A percentile compares a stretch with the other conserved stretches of the same genome.
Conservation (phyloP, 768 basidiomycete species). For the Lyophyllum semitale region DNA sequence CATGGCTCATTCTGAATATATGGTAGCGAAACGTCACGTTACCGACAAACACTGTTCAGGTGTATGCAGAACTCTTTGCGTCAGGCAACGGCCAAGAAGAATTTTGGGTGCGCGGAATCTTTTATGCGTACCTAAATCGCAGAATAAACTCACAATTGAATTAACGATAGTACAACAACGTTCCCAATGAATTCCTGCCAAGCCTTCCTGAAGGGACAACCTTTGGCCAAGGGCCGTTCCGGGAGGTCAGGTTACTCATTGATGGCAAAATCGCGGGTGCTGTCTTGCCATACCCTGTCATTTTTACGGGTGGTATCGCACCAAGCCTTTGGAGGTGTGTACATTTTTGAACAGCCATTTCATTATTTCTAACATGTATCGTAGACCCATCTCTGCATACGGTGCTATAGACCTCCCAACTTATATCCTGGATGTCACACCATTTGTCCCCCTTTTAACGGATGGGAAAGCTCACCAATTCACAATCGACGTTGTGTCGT, state of each 20-base stretch:
- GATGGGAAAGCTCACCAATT: conserved; percentile 72
- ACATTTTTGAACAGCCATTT: neutral
- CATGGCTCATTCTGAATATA: neutral
- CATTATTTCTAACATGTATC: neutral
- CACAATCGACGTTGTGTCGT: conserved; percentile 72
- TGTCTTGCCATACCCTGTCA: conserved; percentile 55
- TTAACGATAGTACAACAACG: conserved; percentile 61
- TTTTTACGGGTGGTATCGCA: conserved; percentile 77
- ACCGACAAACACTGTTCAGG: conserved; percentile 66
- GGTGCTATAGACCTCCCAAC: conserved; percentile 78
- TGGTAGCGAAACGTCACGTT: conserved; percentile 65
- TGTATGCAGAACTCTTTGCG: conserved; percentile 73
- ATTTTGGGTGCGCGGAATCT: conserved; percentile 63
- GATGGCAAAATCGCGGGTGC: conserved; percentile 49
- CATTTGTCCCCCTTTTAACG: conserved; percentile 70
- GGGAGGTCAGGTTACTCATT: conserved; percentile 49
- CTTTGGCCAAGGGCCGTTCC: conserved; percentile 49
- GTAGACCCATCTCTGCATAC: conserved; percentile 73
- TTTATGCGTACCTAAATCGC: neutral
- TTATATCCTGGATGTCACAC: conserved; percentile 77
- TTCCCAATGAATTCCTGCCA: conserved; percentile 57
- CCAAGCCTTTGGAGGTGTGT: conserved; percentile 69
- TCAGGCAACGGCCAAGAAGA: conserved; percentile 62
- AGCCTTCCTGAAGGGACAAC: conserved; percentile 50
- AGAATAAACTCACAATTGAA: neutral